These are phyloP conservation scores for Gracilaria vermiculophylla DNA, from an alignment of 23 red algal species.

Conservation along the genomic window DNA sequence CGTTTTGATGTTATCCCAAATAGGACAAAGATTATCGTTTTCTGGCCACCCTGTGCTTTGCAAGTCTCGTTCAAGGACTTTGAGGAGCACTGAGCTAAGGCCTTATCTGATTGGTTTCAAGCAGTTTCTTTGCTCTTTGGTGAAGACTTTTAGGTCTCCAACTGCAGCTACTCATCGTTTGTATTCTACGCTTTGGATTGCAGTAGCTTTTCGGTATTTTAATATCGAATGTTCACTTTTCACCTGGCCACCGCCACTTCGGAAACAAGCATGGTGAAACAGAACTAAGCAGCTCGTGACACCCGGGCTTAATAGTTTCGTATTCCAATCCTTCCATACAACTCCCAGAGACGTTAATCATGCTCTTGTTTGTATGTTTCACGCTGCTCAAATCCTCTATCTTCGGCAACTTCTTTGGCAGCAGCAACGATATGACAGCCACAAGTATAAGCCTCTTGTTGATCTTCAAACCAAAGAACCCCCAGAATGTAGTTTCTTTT, in stretches of 20 bases:
- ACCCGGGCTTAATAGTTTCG: not conserved
- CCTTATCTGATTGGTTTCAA: no score
- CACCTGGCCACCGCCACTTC: not conserved
- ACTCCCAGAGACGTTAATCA: not conserved
- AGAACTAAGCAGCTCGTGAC: not conserved
- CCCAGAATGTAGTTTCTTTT: not conserved
- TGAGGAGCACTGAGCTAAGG: no score
- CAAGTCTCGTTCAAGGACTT: no score
- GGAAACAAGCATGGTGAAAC: not conserved
- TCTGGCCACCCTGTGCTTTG: no score
- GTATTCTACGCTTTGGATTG: not conserved
- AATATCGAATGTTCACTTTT: not conserved
- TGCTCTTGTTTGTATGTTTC: not conserved
- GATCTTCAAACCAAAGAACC: not conserved
- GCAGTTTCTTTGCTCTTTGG: no score
- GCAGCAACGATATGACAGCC: not conserved
- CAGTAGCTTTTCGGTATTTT: not conserved
- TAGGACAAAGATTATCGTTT: no score
- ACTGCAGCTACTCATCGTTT: not conserved
- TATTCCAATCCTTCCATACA: not conserved
- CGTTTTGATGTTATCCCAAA: no score
- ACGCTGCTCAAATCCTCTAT: not conserved
- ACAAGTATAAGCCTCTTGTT: not conserved
- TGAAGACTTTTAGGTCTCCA: no score
- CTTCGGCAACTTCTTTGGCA: not conserved